A percentile compares a stretch with the other conserved stretches of the same genome.
phyloP scores from a whole-genome alignment of 2,329 filamentous ascomycete species.

The Celoporthe dispersa region DNA sequence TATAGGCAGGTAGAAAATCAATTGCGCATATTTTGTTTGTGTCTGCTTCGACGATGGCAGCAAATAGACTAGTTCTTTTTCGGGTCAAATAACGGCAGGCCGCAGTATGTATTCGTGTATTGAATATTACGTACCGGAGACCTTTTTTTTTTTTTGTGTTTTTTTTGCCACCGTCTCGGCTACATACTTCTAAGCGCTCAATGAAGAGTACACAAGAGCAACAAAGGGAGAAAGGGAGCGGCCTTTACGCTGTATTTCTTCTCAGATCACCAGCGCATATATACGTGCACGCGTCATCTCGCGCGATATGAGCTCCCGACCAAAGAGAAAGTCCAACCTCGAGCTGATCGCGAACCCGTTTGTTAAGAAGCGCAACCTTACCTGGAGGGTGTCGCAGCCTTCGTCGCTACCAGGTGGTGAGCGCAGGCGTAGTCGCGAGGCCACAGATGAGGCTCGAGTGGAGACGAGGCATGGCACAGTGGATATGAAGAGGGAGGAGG shows the following conservation, averaged over 20 bases:
- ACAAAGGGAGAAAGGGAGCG: neutral
- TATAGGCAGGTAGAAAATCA: no score
- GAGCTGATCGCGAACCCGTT: conserved; percentile 50
- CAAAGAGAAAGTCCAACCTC: conserved; percentile 33
- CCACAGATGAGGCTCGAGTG: neutral
- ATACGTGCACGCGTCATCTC: neutral
- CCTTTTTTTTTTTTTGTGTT: no score
- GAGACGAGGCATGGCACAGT: neutral
- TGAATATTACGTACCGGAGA: neutral
- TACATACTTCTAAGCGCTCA: no score
- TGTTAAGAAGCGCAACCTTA: conserved; percentile 51
- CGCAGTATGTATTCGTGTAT: no score
- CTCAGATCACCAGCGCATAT: neutral
- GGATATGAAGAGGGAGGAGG: neutral
- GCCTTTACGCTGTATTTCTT: neutral
- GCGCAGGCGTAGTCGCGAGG: neutral
- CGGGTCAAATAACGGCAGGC: no score
- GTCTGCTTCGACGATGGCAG: no score
- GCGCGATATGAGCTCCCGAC: neutral
- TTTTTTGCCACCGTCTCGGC: no score
- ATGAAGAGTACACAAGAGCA: no score
- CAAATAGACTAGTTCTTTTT: no score
- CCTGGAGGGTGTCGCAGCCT: conserved; percentile 39
- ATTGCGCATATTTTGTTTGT: no score
- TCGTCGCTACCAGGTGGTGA: neutral